Conservation (phyloP, 257 asterid genomes). For the Solanum rostratum region DNA sequence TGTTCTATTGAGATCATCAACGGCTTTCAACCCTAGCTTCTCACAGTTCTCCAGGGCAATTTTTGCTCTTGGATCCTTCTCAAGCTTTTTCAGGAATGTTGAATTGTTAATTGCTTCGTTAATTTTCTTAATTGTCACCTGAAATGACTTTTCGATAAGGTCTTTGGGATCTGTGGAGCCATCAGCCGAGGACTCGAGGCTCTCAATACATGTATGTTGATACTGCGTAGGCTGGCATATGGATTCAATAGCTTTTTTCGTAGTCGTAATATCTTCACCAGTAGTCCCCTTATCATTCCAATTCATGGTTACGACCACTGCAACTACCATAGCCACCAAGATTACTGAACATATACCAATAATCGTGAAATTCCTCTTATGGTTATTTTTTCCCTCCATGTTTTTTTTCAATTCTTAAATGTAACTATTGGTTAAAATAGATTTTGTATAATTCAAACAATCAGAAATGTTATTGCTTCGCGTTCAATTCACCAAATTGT, state of each 20-base stretch:
- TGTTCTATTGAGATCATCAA: conserved; percentile 45
- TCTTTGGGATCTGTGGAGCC: conserved; percentile 53
- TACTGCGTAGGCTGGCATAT: conserved; percentile 64
- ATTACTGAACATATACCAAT: conserved; percentile 27
- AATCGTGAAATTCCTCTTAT: conserved; percentile 24
- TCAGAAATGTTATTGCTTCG: neutral
- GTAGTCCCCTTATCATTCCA: neutral
- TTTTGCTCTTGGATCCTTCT: conserved; percentile 30
- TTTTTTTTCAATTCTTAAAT: neutral
- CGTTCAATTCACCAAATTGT: neutral
- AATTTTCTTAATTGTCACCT: conserved; percentile 23
- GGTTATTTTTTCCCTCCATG: conserved; percentile 33
- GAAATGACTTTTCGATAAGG: conserved; percentile 45
- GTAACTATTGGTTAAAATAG: neutral
- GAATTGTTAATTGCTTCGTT: conserved; percentile 34
- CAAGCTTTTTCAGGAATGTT: conserved; percentile 12
- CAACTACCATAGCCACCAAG: conserved; percentile 53
- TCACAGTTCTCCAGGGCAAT: conserved; percentile 46
- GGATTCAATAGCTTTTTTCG: conserved; percentile 44
- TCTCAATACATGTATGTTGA: conserved; percentile 35
- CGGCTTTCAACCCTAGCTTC: conserved; percentile 39
- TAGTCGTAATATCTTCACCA: neutral
- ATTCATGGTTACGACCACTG: conserved; percentile 16
- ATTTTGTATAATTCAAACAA: neutral
- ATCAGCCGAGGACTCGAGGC: conserved; percentile 25